Evolutionary conservation across 169 alveolate genomes (phyloP), one percentile per base, ranked within the genome.

Genomic region (Cardiosporidium cionae): DNA sequence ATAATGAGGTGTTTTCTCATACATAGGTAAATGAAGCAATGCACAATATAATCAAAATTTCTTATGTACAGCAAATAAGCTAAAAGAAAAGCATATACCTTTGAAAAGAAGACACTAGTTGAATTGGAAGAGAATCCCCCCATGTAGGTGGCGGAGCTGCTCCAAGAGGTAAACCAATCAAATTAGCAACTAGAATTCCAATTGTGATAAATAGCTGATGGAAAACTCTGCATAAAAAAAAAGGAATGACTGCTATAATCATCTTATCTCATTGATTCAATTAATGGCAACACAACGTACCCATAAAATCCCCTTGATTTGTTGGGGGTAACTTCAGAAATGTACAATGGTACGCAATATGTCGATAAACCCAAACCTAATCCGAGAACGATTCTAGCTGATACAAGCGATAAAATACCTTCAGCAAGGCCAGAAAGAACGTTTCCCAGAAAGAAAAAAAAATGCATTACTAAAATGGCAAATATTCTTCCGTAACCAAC

Each of bases 321-420:
- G 22, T 72, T 78, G 2, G 91, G 90, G 16, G 91, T 81, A 70
- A 90, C 82, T 72, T 90, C 95, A 0, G 91, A 80, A 27, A 89
- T 68, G 77, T 78, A 90, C 85, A 85, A 78, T 3, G 95, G 94
- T 4, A 84, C 91, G 35, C 89, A 63, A 1, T 87, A 93, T 0
- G 94, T 87, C 7, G 79, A 79, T 32, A 90, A 52, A 0, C 95
- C 95, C 52, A 89, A 85, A 7, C 89, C 92, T 52, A 86, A 70
- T 2, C 95, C 95, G 7, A 83, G 82, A 16, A 86, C 68, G 7
- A 89, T 34, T 5, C 95, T 83, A 1, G 93, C 91, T 27, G 84
- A 31, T 53, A 90, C 72, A 7, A 90, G 74, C 22, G 87, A 74
- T n/a, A 72, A 63, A 25, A 74, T 64, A 0, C 76, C 76, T 22